phyloP scores from a whole-genome alignment of 78 protist genomes.

The Chrysochromulina tobinii region DNA sequence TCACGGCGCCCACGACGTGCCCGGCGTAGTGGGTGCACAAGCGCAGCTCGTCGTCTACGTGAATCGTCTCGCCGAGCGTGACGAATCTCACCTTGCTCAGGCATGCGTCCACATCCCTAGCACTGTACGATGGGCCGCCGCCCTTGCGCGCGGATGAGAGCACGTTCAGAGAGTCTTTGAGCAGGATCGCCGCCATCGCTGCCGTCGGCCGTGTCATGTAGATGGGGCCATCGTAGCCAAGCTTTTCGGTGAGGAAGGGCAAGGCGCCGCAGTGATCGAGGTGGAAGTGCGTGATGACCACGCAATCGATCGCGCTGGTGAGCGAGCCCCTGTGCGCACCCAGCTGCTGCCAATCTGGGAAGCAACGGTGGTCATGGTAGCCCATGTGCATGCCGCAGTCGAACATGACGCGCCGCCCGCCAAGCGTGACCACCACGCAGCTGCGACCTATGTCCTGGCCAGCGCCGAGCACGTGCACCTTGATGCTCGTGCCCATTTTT shows the following conservation, averaged over 20 bases:
- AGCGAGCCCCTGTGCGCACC: conserved; percentile 44
- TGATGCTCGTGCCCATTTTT: no score
- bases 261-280: conserved; percentile 97
- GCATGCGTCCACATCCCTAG: conserved; percentile 75
- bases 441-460: conserved; percentile 92
- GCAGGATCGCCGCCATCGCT: conserved; percentile 89
- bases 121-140: conserved; percentile 73
- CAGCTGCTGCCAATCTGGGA: conserved; percentile 83
- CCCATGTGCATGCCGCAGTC: conserved; percentile 99
- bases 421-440: conserved; percentile 88
- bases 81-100: conserved; percentile 79
- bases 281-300: conserved; percentile 77
- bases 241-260: conserved; percentile 90
- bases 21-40: conserved; percentile 93
- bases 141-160: conserved; percentile 69
- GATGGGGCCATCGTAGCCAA: conserved; percentile 90
- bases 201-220: conserved; percentile 94
- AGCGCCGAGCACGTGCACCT: conserved; percentile 44
- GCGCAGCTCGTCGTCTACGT: conserved; percentile 80
- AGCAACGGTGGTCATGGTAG: conserved; percentile 86
- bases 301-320: conserved; percentile 39
- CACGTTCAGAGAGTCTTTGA: conserved; percentile 48
- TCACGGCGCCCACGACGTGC: conserved; percentile 97
- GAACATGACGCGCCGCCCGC: conserved; percentile 83
- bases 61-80: conserved; percentile 74